phyloP scores from a whole-genome alignment of 306 rosid genomes.

The Vigna reflexopilosa region DNA sequence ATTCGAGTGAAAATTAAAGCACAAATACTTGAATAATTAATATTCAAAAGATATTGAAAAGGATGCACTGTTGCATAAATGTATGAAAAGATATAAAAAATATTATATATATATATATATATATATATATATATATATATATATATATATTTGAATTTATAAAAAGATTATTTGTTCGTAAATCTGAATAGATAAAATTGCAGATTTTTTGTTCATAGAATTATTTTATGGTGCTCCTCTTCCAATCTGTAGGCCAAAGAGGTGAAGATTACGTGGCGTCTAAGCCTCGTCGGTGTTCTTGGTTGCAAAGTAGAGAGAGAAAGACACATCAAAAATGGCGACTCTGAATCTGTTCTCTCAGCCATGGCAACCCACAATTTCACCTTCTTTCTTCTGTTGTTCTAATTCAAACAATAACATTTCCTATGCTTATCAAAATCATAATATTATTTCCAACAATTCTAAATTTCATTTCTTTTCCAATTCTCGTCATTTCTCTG shows the following conservation, averaged over 20 bases:
- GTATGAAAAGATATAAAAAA: not conserved
- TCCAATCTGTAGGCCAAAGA: constrained; percentile 29
- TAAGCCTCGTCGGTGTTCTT: constrained; percentile 14
- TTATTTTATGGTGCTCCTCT: constrained; percentile 42
- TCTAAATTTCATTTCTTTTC: constrained; percentile 46
- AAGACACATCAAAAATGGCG: constrained; percentile 54
- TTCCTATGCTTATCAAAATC: constrained; percentile 5
- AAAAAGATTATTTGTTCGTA: not conserved
- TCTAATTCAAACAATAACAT: constrained; percentile 26
- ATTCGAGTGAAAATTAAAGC: not conserved
- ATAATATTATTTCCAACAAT: constrained; percentile 33
- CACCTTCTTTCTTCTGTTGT: constrained; percentile 41
- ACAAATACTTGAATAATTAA: not conserved
- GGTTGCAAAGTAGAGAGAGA: not conserved
- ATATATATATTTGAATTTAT: not conserved
- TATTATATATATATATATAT: too few relatives aligned
- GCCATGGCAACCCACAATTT: constrained; percentile 56
- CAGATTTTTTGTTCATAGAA: not conserved
- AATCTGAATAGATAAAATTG: not conserved
- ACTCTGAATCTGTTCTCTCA: constrained; percentile 62
- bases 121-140: too few relatives aligned
- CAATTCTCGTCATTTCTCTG: constrained; percentile 47
- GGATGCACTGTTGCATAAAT: too few relatives aligned
- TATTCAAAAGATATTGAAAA: not conserved
- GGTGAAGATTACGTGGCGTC: constrained; percentile 31